Evolutionary conservation across 352 stramenopile genomes (phyloP), one percentile per base, ranked within the genome.

Genomic region (Phytopythium boreale): DNA sequence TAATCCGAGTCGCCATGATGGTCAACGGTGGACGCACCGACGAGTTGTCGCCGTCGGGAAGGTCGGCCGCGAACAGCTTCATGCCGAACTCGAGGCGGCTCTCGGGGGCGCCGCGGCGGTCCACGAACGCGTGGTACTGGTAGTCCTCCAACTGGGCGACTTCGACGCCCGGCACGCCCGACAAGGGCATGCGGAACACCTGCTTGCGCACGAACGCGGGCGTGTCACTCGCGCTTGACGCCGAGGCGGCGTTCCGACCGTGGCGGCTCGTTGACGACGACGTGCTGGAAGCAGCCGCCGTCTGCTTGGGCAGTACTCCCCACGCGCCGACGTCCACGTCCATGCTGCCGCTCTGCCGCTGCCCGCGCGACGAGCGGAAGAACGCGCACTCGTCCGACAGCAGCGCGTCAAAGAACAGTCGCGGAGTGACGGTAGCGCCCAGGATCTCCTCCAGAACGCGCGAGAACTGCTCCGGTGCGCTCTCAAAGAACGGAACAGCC

Each of bases 321-420:
- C 81, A 90, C 0, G 79, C 74, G 31, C 79, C 76, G 55, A 90
- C 83, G 44, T 88, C 79, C 12, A 90, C 79, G 22, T 88, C 77
- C 71, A 85, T 84, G 19, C 74, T 88, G 1, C 75, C 77, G 50
- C 65, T 84, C 29, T 82, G 60, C 52, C 47, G 24, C 26, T 66
- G 62, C 6, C 15, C 24, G 26, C 72, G 67, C 1, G 68, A 58
- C 24, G 44, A 59, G 19, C 76, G 72, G 53, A 87, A 79, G 36
- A 88, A 88, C 5, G 75, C 76, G 50, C 76, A 80, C 46, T 80
- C 76, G 60, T 90, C 79, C 2, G 74, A 87, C 24, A 90, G 52
- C 26, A 90, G 34, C 4, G 71, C 73, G 20, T 88, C 76, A 56
- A 88, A 90, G 50, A 90, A 80, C 2, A 89, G 51, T 6, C 66